Evolutionary conservation across 352 stramenopile genomes (phyloP).

Genomic region (Globisporangium rhizosaccharum): DNA sequence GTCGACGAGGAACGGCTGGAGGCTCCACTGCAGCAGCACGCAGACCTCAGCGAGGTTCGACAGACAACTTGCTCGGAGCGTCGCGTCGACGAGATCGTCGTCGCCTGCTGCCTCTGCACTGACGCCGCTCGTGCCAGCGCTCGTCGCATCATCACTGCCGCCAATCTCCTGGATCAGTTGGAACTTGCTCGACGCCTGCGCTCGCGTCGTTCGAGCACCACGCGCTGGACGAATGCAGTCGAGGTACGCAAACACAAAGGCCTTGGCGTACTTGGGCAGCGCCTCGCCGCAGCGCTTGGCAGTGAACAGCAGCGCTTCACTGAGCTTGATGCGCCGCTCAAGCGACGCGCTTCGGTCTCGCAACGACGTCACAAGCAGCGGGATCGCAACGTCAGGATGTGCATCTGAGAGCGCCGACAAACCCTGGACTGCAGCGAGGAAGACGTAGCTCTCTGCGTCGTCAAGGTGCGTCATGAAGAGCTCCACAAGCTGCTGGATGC

Average conservation of each 20-base stretch:
- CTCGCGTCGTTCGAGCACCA: neutral
- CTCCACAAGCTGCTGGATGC: conserved; percentile 39
- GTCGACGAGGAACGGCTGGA: conserved; percentile 66
- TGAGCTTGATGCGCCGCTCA: conserved; percentile 78
- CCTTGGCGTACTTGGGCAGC: conserved; percentile 59
- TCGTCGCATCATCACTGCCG: neutral
- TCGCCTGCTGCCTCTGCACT: conserved; percentile 15
- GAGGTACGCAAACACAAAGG: conserved; percentile 79
- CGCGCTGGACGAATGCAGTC: conserved; percentile 57
- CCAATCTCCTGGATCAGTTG: conserved; percentile 58
- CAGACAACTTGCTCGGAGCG: conserved; percentile 74
- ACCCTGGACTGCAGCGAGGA: conserved; percentile 74
- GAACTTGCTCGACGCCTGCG: conserved; percentile 21
- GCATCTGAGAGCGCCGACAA: conserved; percentile 55
- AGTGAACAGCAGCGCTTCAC: conserved; percentile 75
- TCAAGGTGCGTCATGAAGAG: conserved; percentile 62
- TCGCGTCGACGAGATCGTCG: conserved; percentile 40
- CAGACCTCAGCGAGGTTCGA: conserved; percentile 87
- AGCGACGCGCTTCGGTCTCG: conserved; percentile 39
- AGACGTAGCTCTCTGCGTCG: conserved; percentile 82
- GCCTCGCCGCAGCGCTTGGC: conserved; percentile 73
- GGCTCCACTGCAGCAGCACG: conserved; percentile 60
- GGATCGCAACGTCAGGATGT: conserved; percentile 59
- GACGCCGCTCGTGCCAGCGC: neutral
- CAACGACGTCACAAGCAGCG: conserved; percentile 48